These are phyloP conservation scores for Corymbia citriodora DNA, from an alignment of 441 rosid genomes.

Conservation along the genomic window DNA sequence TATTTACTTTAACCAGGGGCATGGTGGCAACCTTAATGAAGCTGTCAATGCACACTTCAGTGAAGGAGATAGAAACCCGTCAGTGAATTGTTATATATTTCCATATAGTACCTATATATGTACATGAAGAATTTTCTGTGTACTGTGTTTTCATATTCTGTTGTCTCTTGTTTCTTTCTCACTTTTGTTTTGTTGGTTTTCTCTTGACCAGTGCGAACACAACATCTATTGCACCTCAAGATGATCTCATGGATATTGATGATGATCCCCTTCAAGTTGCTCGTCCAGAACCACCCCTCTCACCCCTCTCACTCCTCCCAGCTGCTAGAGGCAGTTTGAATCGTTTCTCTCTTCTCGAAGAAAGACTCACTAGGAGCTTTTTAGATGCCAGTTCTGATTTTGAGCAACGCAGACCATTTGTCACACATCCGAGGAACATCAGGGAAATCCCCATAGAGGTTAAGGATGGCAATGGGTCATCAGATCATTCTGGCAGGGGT, in stretches of 20 bases:
- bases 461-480: constrained; percentile 53
- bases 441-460: constrained; percentile 86
- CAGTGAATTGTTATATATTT: constrained; percentile 12
- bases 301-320: constrained; percentile 30
- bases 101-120: not conserved
- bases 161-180: not conserved
- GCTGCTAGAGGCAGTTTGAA: constrained; percentile 24
- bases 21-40: constrained; percentile 85
- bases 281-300: constrained; percentile 26
- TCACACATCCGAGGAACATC: constrained; percentile 77
- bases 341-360: constrained; percentile 46
- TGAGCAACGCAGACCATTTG: constrained; percentile 34
- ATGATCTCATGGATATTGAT: constrained; percentile 87
- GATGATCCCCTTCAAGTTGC: constrained; percentile 51
- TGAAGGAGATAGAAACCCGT: constrained; percentile 75
- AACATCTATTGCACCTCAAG: constrained; percentile 33
- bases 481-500: constrained; percentile 43
- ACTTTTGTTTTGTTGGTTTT: not conserved
- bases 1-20: constrained; percentile 48
- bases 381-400: constrained; percentile 41
- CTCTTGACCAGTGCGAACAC: constrained; percentile 26
- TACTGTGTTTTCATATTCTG: not conserved
- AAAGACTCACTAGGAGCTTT: constrained; percentile 31
- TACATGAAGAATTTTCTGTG: not conserved
- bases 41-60: constrained; percentile 89